Base-by-base conservation (phyloP, 1,284 basidiomycete genomes). In the Naganishia sp. region DNA sequence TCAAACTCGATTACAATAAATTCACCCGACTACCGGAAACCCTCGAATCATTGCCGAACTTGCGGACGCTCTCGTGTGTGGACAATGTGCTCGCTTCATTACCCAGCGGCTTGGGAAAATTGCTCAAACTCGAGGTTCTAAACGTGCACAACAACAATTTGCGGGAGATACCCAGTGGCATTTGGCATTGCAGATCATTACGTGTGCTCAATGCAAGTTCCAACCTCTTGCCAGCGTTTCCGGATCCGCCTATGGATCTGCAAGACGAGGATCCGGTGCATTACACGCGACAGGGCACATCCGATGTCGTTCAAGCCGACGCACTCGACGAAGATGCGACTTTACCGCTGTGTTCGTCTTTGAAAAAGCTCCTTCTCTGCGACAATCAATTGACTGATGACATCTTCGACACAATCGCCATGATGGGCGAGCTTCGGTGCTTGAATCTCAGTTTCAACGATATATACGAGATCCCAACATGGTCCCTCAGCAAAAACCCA, bases 371-470 rank as follows among this genome's bases (percentile, higher is more conserved):
- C 0, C 91, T 90, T 73, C 84, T 97, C 1, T 94, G 90, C 63
- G 94, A 99, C 82, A 99, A 99, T 77, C 84, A 85, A 23, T 82
- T 97, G 23, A 87, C 86, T 6, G 92, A 97, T 75, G 91, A 96
- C 44, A 84, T 87, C 10, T 85, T 98, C 55, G 86, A 86, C 53
- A 85, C 87, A 0, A 79, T 96, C 39, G 88, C 87, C 70, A 82
- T 90, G 28, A 82, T 98, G 70, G 85, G 86, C 65, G 86, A 89
- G 71, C 84, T 97, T 13, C 84, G 84, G 3, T 87, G 94, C 2
- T 85, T 99, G 65, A 99, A 99, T 72, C 82, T 99, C 42, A 93
- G 91, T 65, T 98, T 97, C 82, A 99, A 99, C 80, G 88, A 93
- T 68, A 90, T 99, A 67, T 89, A 90, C 77, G 93, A 96, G 75